phyloP scores from a whole-genome alignment of 192 early-diverging fungal genomes.

The Spinellus fusiger region DNA sequence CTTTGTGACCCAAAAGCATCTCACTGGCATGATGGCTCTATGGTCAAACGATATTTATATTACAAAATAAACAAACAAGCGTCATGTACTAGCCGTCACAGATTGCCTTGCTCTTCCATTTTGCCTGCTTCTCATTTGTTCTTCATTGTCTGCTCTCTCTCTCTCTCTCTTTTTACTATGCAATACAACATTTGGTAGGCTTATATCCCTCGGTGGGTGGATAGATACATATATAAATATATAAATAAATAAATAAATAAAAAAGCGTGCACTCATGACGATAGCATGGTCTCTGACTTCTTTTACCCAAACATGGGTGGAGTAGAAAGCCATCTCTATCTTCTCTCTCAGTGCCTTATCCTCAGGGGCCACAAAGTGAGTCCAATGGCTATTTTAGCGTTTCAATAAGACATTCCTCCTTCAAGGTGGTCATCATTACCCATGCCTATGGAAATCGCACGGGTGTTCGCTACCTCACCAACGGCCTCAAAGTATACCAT shows the following conservation, averaged over 20 bases:
- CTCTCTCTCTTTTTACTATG: slow-evolving; percentile 5
- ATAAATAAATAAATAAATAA: neutral
- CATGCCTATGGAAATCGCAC: slow-evolving; percentile 78
- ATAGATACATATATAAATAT: neutral
- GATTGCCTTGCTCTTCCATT: neutral
- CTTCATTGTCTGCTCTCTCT: neutral
- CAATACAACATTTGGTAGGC: slow-evolving; percentile 27
- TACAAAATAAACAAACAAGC: neutral
- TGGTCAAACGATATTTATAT: slow-evolving; percentile 16
- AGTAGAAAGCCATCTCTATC: slow-evolving; percentile 91
- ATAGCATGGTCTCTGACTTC: slow-evolving; percentile 93
- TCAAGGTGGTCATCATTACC: slow-evolving; percentile 82
- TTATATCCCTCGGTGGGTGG: neutral
- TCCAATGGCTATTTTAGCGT: neutral
- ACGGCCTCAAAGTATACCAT: slow-evolving; percentile 95
- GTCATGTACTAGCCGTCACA: neutral
- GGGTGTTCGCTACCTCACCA: slow-evolving; percentile 87
- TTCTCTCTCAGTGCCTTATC: slow-evolving; percentile 83
- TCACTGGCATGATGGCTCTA: slow-evolving; percentile 15
- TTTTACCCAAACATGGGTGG: slow-evolving; percentile 97
- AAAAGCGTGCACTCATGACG: neutral
- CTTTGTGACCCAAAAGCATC: slow-evolving; percentile 15
- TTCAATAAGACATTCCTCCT: slow-evolving; percentile 1
- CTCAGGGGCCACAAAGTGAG: slow-evolving; percentile 85
- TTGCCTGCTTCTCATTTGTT: neutral